phyloP scores from a whole-genome alignment of 495 filamentous ascomycete genomes.

The Apodospora peruviana region DNA sequence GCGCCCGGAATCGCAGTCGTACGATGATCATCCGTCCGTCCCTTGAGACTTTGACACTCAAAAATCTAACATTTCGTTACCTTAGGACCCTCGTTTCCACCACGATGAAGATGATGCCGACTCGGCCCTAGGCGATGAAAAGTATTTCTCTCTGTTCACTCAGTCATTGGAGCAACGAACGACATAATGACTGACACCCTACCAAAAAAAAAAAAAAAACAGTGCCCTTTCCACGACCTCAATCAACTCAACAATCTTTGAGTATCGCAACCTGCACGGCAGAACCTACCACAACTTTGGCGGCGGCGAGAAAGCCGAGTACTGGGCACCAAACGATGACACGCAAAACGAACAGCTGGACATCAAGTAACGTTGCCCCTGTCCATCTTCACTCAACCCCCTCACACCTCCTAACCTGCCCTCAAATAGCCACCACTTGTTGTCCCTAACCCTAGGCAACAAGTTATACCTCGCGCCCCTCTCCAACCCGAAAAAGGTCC shows the following conservation, averaged over 20 bases:
- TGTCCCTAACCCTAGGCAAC: not conserved
- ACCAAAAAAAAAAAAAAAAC: too few relatives aligned
- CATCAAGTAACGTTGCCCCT: too few relatives aligned
- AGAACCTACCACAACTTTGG: constrained; percentile 20
- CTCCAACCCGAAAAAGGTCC: constrained; percentile 40
- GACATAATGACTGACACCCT: too few relatives aligned
- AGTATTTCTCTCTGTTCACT: too few relatives aligned
- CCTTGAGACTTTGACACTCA: too few relatives aligned
- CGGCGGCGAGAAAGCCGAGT: not conserved
- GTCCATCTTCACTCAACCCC: not conserved
- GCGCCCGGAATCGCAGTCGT: too few relatives aligned
- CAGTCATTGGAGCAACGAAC: too few relatives aligned
- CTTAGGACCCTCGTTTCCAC: too few relatives aligned
- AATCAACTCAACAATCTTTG: constrained; percentile 22
- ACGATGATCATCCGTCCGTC: too few relatives aligned
- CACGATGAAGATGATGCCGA: too few relatives aligned
- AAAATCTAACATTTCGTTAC: too few relatives aligned
- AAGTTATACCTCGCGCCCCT: constrained; percentile 49
- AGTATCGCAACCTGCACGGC: constrained; percentile 25
- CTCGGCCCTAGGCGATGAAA: too few relatives aligned
- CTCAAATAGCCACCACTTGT: not conserved
- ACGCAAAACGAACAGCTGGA: not conserved
- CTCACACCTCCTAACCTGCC: not conserved
- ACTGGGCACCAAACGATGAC: constrained; percentile 11
- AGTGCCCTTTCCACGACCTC: constrained; percentile 20